Base-by-base conservation (phyloP, 768 basidiomycete genomes). In the Rhizopogon vulgaris region DNA sequence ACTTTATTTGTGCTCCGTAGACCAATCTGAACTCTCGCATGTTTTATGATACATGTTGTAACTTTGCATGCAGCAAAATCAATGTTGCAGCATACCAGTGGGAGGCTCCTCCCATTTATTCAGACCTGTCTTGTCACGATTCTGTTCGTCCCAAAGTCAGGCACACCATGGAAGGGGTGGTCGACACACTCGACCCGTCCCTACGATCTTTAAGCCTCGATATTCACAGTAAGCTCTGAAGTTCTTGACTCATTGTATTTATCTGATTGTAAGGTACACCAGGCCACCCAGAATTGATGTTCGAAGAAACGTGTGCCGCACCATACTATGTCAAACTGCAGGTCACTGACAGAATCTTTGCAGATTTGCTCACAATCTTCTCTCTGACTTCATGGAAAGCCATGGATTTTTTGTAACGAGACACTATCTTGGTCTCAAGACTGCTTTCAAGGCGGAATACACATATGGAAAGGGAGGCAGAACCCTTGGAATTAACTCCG, bases 391-490 rank as follows among this genome's bases (percentile, higher is more conserved):
- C 68, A 86, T 91, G 83, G 66, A 72, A 34, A 60, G 67, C 34
- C 77, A 83, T 52, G 87, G 85, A 6, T 92, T 90, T 66, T 65
- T 67, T n/a, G 83, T 90, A 22, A 89, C 83, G 3, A 73, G 69
- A 47, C 81, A 83, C 59, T 88, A 90, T 60, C 77, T 85, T 45
- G 83, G 80, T 14, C 74, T 92, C 3, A 64, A 77, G 12, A 91
- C 89, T 22, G 89, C 90, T 3, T 92, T 87, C 85, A 74, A 79
- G 49, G 90, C 90, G 2, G 84, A 83, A 59, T 90, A 76, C 65
- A 71, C 72, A 36, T 77, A 80, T 56, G 80, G 82, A 24, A 54
- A 59, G 47, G 79, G 79, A 28, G 84, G 85, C 9, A 78, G 84
- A 38, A 80, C 81, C 46, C 71, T 91, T 41, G 89, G 90, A 7